phyloP scores from a whole-genome alignment of 305 asterid genomes.

The Fraxinus sp. region DNA sequence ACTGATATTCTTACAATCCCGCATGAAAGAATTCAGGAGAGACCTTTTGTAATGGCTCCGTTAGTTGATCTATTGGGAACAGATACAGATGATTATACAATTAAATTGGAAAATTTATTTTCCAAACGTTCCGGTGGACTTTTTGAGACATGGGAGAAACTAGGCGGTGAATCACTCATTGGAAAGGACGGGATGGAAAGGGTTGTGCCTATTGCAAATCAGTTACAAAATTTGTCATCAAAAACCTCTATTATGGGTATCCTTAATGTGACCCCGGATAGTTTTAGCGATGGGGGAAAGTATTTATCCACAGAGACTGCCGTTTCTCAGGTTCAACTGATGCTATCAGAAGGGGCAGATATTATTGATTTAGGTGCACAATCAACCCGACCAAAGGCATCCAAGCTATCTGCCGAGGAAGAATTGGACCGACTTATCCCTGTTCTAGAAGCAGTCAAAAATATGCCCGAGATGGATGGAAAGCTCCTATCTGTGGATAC shows the following conservation, averaged over 20 bases:
- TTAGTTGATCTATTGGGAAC: conserved; percentile 71
- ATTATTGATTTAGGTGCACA: conserved; percentile 92
- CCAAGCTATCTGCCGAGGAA: conserved; percentile 63
- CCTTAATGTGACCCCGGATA: conserved; percentile 84
- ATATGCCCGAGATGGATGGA: conserved; percentile 73
- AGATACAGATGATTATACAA: conserved; percentile 48
- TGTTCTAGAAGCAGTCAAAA: conserved; percentile 60
- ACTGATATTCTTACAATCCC: conserved; percentile 71
- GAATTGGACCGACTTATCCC: conserved; percentile 81
- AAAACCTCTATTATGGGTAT: conserved; percentile 80
- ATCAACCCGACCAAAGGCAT: conserved; percentile 89
- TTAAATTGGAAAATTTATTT: conserved; percentile 61
- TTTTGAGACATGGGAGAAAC: conserved; percentile 72
- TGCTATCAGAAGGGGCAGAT: conserved; percentile 76
- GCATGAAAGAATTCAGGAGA: conserved; percentile 88
- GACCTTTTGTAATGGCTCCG: conserved; percentile 95
- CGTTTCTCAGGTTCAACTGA: conserved; percentile 53
- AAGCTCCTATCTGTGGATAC: conserved; percentile 82
- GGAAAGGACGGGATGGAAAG: conserved; percentile 80
- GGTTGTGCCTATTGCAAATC: conserved; percentile 67
- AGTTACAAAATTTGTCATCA: conserved; percentile 64
- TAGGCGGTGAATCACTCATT: conserved; percentile 70
- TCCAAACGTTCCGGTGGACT: conserved; percentile 49
- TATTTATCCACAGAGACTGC: conserved; percentile 58
- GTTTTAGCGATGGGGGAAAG: conserved; percentile 92